Conservation (phyloP, 2,329 filamentous ascomycete genomes). For the Cercospora brassicicola region DNA sequence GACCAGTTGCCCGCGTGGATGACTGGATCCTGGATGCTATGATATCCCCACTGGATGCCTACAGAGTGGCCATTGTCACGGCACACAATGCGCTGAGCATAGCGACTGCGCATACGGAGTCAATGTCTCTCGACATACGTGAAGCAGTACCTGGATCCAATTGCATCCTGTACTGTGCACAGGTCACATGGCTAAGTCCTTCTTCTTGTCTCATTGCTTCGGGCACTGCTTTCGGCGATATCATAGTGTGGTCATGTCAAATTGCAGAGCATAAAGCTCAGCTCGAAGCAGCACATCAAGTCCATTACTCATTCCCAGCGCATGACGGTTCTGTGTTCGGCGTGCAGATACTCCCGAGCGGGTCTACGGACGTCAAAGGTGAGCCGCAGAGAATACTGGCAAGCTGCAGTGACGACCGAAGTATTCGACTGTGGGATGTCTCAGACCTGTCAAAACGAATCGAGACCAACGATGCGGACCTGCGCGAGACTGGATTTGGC, state of each 20-base stretch:
- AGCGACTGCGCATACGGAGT: not conserved
- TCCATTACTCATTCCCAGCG: slow-evolving; percentile 60
- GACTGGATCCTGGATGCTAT: slow-evolving; percentile 77
- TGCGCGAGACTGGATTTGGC: slow-evolving; percentile 50
- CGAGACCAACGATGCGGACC: slow-evolving; percentile 27
- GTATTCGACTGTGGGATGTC: slow-evolving; percentile 84
- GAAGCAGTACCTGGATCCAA: slow-evolving; percentile 63
- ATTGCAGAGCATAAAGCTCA: not conserved
- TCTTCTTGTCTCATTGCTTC: slow-evolving; percentile 72
- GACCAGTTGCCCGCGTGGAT: slow-evolving; percentile 52
- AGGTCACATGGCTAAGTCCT: slow-evolving; percentile 62
- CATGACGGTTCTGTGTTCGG: slow-evolving; percentile 96
- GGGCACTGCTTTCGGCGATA: slow-evolving; percentile 92
- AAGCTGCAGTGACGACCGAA: slow-evolving; percentile 93
- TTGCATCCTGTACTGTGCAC: slow-evolving; percentile 85
- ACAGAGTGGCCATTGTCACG: slow-evolving; percentile 65
- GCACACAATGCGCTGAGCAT: slow-evolving; percentile 79
- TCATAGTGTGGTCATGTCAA: slow-evolving; percentile 80
- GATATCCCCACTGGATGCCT: not conserved
- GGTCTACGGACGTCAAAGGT: slow-evolving; percentile 41
- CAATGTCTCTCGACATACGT: slow-evolving; percentile 10
- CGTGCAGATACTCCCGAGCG: slow-evolving; percentile 68
- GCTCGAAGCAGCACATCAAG: slow-evolving; percentile 38
- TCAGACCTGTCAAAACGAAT: slow-evolving; percentile 49
- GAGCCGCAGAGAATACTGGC: slow-evolving; percentile 64